A percentile compares a stretch with the other conserved stretches of the same genome.
Conservation (phyloP, 2,329 filamentous ascomycete genomes). For the Venturia aucupariae region DNA sequence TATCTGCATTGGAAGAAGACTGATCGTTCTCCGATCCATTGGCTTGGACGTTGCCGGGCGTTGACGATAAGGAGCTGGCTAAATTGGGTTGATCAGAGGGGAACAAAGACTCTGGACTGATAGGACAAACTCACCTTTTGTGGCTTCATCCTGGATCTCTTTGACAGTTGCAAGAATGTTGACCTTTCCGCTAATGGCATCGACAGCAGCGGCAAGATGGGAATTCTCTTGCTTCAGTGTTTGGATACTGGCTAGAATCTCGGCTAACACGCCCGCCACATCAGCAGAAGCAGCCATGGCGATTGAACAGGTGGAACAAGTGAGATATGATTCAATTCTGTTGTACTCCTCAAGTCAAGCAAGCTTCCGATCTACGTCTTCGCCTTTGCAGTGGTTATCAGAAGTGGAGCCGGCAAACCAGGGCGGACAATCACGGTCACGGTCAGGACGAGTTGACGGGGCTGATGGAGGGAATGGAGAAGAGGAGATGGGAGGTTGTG, state of each 20-base stretch:
- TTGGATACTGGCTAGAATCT: constrained; percentile 47
- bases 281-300: constrained; percentile 14
- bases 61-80: constrained; percentile 8
- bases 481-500: neutral
- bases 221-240: constrained; percentile 48
- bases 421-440: constrained; percentile 2
- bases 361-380: neutral
- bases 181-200: constrained; percentile 52
- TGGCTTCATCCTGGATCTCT: constrained; percentile 43
- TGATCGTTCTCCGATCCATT: neutral
- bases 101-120: neutral
- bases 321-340: neutral
- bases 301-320: neutral
- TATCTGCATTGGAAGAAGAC: constrained; percentile 21
- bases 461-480: neutral
- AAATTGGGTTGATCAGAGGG: neutral
- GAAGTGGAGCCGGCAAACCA: constrained; percentile 2
- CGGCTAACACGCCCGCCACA: constrained; percentile 33
- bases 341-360: neutral
- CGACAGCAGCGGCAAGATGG: constrained; percentile 46
- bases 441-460: neutral
- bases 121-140: constrained; percentile 4
- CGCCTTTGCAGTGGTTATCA: constrained; percentile 1
- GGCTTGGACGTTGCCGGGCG: constrained; percentile 8
- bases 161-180: constrained; percentile 52